A percentile compares a stretch with the other conserved stretches of the same genome.
Conservation (phyloP, 306 rosid species). For the Astragalus glycyphyllos region DNA sequence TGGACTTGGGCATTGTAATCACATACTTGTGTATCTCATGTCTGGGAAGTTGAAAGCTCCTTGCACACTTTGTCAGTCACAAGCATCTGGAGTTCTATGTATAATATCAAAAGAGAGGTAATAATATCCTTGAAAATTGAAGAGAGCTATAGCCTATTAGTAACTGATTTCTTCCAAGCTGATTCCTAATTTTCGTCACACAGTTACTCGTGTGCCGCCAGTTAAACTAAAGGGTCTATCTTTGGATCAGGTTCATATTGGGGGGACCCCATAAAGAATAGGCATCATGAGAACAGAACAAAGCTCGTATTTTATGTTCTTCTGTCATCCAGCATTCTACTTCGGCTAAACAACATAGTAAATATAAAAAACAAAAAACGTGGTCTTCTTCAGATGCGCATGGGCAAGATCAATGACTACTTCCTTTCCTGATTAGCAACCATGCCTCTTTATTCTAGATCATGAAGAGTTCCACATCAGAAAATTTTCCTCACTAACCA, state of each 20-base stretch:
- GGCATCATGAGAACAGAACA: background rate
- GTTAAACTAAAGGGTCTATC: background rate
- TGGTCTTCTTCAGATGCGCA: background rate
- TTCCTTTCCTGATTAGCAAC: background rate
- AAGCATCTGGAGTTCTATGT: background rate
- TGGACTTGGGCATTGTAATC: background rate
- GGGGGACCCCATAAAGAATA: background rate
- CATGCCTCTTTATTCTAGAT: background rate
- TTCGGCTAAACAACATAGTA: background rate
- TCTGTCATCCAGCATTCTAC: background rate
- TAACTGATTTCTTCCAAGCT: too few relatives aligned
- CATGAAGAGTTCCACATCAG: background rate
- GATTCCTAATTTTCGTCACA: background rate
- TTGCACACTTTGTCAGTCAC: background rate
- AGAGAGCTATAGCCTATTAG: background rate
- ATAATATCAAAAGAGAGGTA: background rate
- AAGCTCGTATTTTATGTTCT: constrained; percentile 2
- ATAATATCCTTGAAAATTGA: too few relatives aligned
- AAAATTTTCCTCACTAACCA: background rate
- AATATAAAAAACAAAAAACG: background rate
- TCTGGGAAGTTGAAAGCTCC: background rate
- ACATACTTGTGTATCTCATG: background rate
- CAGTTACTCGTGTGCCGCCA: background rate
- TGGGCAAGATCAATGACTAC: background rate
- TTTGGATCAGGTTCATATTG: background rate